phyloP scores from a whole-genome alignment of 495 filamentous ascomycete genomes.

The Annulohypoxylon moriforme region DNA sequence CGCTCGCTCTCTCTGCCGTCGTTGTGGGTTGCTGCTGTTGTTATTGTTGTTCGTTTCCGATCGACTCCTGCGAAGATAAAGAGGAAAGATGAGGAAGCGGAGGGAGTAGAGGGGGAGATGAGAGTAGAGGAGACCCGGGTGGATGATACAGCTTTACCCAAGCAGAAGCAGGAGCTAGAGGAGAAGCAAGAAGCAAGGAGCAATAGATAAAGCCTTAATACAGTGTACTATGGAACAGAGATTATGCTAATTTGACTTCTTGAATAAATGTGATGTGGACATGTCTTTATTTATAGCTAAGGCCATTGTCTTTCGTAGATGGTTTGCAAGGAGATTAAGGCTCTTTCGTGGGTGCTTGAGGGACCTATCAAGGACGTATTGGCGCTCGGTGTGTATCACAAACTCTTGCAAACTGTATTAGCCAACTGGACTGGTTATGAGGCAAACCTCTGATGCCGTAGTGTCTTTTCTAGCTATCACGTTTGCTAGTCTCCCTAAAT shows the following conservation, averaged over 20 bases:
- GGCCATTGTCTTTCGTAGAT: not conserved
- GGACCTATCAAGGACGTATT: too few species aligned
- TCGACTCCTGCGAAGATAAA: not conserved
- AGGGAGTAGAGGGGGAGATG: not conserved
- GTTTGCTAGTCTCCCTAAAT: too few species aligned
- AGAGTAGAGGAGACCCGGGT: not conserved
- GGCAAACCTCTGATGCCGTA: too few species aligned
- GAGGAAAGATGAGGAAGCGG: not conserved
- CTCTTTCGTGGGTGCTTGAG: too few species aligned
- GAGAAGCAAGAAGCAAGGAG: too few species aligned
- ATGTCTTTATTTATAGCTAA: not conserved
- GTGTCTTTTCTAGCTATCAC: too few species aligned
- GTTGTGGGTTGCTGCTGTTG: not conserved
- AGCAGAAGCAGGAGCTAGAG: not conserved
- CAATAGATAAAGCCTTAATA: constrained; percentile 46
- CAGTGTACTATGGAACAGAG: constrained; percentile 24
- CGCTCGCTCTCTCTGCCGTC: not conserved
- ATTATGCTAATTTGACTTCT: not conserved
- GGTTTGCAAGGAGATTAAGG: too few species aligned
- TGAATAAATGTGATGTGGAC: not conserved
- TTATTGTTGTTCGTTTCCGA: not conserved
- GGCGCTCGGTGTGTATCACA: not conserved
- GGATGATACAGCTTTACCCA: constrained; percentile 23
- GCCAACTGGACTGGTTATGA: too few species aligned
- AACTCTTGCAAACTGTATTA: not conserved